These are phyloP conservation scores for Jacaranda mimosifolia DNA, from an alignment of 257 asterid genomes.

Conservation along the genomic window DNA sequence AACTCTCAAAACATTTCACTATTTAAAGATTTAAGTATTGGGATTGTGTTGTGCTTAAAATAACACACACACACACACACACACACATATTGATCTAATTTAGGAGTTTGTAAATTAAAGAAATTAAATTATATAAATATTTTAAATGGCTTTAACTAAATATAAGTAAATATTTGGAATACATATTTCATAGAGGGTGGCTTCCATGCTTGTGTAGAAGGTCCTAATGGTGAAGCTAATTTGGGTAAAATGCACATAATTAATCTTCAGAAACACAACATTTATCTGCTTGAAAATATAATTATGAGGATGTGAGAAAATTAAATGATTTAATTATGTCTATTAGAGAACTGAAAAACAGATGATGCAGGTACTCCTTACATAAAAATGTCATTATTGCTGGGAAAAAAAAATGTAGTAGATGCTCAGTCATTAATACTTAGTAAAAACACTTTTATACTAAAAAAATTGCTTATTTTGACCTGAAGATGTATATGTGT, in stretches of 20 bases:
- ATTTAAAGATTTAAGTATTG: not conserved
- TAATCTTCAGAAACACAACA: not conserved
- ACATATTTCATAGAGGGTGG: no score
- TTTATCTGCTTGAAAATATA: not conserved
- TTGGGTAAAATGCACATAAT: not conserved
- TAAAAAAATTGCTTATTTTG: not conserved
- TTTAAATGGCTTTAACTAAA: no score
- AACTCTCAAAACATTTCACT: not conserved
- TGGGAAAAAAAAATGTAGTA: no score
- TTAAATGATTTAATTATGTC: not conserved
- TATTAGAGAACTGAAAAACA: not conserved
- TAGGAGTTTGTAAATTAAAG: no score
- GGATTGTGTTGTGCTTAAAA: no score
- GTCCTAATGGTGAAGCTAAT: not conserved
- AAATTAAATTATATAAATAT: no score
- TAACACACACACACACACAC: no score
- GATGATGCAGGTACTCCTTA: not conserved
- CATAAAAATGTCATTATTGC: no score
- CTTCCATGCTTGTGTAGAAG: not conserved
- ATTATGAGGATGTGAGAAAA: not conserved
- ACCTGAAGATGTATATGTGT: not conserved
- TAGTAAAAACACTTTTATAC: not conserved
- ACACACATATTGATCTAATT: no score
- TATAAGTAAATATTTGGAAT: no score
- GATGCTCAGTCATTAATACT: no score